phyloP scores from a whole-genome alignment of 2,329 filamentous ascomycete genomes.

The Bertia moriformis region DNA sequence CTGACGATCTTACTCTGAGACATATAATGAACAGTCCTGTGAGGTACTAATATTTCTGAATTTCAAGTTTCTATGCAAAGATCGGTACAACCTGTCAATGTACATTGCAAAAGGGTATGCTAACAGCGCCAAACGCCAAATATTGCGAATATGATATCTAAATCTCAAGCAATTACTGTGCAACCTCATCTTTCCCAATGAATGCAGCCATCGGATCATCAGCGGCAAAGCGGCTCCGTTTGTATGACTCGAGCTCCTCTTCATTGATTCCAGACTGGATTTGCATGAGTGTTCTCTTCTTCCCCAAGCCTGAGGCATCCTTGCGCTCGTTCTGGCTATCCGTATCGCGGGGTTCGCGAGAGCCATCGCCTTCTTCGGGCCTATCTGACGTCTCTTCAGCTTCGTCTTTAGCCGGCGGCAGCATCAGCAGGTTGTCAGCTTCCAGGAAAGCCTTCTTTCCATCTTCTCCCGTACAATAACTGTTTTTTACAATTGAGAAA shows the following conservation, averaged over 20 bases:
- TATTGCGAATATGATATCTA: not conserved
- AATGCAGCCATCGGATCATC: conserved; percentile 80
- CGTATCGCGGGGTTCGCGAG: too few relatives aligned
- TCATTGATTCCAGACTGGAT: conserved; percentile 67
- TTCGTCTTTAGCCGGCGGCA: conserved; percentile 9
- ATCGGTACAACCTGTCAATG: not conserved
- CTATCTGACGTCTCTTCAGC: too few relatives aligned
- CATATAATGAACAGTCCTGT: not conserved
- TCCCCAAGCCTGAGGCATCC: conserved; percentile 16
- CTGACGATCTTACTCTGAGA: too few relatives aligned
- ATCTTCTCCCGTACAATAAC: conserved; percentile 87
- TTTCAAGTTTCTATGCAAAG: too few relatives aligned
- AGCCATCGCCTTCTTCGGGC: not conserved
- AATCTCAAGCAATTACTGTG: conserved; percentile 18
- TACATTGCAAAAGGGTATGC: not conserved
- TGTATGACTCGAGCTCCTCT: conserved; percentile 75
- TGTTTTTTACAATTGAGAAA: conserved; percentile 86
- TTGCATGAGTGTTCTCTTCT: conserved; percentile 66
- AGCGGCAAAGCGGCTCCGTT: conserved; percentile 56
- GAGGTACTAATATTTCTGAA: too few relatives aligned
- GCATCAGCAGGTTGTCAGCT: conserved; percentile 42
- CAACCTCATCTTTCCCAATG: conserved; percentile 57
- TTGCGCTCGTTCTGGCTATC: conserved; percentile 10
- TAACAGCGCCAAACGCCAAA: not conserved
- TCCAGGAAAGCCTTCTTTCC: conserved; percentile 71